Percentiles rank a stretch among this genome's conserved stretches.
Evolutionary conservation across 108 stramenopile species (phyloP).

Genomic region (Skeletonema tropicum): DNA sequence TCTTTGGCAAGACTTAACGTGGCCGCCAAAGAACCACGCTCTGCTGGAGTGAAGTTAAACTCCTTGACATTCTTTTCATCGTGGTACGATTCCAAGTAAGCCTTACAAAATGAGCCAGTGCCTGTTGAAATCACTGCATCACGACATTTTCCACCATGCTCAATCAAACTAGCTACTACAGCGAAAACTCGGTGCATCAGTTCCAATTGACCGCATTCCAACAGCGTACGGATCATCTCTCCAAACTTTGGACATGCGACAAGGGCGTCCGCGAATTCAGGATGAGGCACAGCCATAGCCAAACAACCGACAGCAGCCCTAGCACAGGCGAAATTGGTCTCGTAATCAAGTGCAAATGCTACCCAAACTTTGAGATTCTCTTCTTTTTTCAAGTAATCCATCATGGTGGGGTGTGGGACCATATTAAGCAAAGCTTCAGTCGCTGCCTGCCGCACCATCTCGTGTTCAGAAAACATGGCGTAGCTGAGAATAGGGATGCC

Average conservation of each 20-base stretch:
- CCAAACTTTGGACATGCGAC: slow-evolving; percentile 56
- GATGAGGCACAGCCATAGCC: slow-evolving; percentile 82
- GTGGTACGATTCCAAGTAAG: slow-evolving; percentile 71
- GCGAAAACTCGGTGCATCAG: slow-evolving; percentile 85
- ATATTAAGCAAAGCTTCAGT: slow-evolving; percentile 96
- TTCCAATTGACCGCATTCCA: slow-evolving; percentile 81
- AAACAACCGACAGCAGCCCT: slow-evolving; percentile 88
- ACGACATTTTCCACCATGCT: slow-evolving; percentile 62
- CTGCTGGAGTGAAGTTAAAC: slow-evolving; percentile 60
- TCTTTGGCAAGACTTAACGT: slow-evolving; percentile 77
- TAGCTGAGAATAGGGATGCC: slow-evolving; percentile 82
- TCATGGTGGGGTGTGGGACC: slow-evolving; percentile 76
- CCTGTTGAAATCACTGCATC: slow-evolving; percentile 59
- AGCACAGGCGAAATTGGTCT: slow-evolving; percentile 77
- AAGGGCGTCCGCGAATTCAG: slow-evolving; percentile 58
- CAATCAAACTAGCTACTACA: slow-evolving; percentile 62
- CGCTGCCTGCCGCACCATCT: slow-evolving; percentile 93
- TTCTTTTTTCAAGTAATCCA: slow-evolving; percentile 68
- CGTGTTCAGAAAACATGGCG: slow-evolving; percentile 95
- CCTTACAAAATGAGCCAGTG: slow-evolving; percentile 72
- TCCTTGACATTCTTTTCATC: slow-evolving; percentile 57
- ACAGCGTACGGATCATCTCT: slow-evolving; percentile 53
- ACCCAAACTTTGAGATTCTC: slow-evolving; percentile 91
- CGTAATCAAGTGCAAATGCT: slow-evolving; percentile 84
- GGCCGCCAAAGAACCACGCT: slow-evolving; percentile 55